These are phyloP conservation scores for Neurospora sp. DNA, from an alignment of 495 filamentous ascomycete genomes.

Conservation along the genomic window DNA sequence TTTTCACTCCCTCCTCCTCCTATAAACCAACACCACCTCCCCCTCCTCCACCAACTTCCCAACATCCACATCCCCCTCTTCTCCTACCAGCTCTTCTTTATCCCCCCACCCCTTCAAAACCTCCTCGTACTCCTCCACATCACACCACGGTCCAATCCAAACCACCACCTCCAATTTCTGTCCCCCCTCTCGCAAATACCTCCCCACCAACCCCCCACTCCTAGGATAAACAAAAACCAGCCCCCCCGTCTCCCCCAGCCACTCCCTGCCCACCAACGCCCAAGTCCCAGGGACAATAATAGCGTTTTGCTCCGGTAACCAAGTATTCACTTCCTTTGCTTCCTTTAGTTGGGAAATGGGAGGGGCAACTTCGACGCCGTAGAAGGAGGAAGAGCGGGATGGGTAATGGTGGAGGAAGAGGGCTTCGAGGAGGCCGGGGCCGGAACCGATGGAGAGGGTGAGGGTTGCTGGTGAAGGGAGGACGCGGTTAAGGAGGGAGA, in stretches of 20 bases:
- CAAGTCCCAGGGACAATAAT: conserved; percentile 9
- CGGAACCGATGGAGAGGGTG: conserved; percentile 15
- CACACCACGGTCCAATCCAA: conserved; percentile 19
- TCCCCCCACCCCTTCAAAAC: conserved; percentile 6
- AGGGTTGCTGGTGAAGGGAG: conserved; percentile 9
- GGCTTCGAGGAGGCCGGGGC: conserved; percentile 19
- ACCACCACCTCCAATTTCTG: conserved; percentile 8
- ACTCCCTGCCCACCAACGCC: conserved; percentile 5
- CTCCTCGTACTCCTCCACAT: conserved; percentile 8
- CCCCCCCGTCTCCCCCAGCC: background rate
- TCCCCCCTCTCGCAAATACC: conserved; percentile 6
- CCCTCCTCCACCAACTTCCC: conserved; percentile 12
- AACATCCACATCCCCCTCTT: background rate
- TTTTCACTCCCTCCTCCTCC: background rate
- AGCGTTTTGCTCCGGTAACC: conserved; percentile 7
- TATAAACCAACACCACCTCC: conserved; percentile 8
- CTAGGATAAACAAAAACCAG: conserved; percentile 19
- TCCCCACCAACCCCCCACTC: conserved; percentile 5
- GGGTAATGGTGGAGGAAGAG: conserved; percentile 9
- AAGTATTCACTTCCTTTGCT: conserved; percentile 9
- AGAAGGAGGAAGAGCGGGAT: conserved; percentile 2
- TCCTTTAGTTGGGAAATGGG: background rate
- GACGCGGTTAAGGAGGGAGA: conserved; percentile 10
- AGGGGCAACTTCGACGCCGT: conserved; percentile 12
- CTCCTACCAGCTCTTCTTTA: too few species aligned